Evolutionary conservation across 805 yeast species (phyloP).

Genomic region (Teunomyces stri): DNA sequence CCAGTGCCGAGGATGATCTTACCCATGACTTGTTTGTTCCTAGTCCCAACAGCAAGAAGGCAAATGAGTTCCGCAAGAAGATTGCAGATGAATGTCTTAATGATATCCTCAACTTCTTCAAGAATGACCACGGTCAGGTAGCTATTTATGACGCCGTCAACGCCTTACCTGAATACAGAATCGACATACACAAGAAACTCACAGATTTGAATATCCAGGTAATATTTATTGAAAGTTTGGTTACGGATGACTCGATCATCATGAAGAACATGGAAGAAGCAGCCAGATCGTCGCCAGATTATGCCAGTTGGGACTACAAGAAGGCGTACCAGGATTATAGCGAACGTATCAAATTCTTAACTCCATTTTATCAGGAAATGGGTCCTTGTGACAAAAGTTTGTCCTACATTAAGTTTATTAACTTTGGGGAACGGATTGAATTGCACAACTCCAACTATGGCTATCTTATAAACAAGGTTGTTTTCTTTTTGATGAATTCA

Average conservation of each 20-base stretch:
- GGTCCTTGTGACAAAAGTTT: conserved; percentile 49
- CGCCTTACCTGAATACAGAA: conserved; percentile 68
- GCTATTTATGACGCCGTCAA: conserved; percentile 96
- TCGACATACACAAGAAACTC: conserved; percentile 54
- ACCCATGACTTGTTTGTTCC: conserved; percentile 72
- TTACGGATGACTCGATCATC: conserved; percentile 69
- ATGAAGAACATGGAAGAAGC: conserved; percentile 72
- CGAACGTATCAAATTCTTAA: conserved; percentile 64
- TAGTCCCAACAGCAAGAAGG: conserved; percentile 44
- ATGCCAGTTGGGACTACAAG: conserved; percentile 67
- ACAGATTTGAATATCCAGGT: conserved; percentile 63
- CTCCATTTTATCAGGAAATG: conserved; percentile 73
- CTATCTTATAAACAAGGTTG: conserved; percentile 85
- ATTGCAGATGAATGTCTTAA: conserved; percentile 61
- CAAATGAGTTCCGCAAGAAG: conserved; percentile 51
- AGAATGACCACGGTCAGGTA: conserved; percentile 81
- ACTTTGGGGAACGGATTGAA: conserved; percentile 83
- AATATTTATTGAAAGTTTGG: conserved; percentile 82
- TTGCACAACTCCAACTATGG: conserved; percentile 83
- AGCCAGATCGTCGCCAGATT: conserved; percentile 87
- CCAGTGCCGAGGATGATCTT: conserved; percentile 45
- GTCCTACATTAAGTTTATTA: conserved; percentile 79
- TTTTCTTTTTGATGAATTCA: conserved; percentile 88
- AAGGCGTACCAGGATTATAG: conserved; percentile 77
- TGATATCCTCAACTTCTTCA: conserved; percentile 71